Conservation (phyloP, 768 basidiomycete genomes). For the Rhizopogon vinicolor region DNA sequence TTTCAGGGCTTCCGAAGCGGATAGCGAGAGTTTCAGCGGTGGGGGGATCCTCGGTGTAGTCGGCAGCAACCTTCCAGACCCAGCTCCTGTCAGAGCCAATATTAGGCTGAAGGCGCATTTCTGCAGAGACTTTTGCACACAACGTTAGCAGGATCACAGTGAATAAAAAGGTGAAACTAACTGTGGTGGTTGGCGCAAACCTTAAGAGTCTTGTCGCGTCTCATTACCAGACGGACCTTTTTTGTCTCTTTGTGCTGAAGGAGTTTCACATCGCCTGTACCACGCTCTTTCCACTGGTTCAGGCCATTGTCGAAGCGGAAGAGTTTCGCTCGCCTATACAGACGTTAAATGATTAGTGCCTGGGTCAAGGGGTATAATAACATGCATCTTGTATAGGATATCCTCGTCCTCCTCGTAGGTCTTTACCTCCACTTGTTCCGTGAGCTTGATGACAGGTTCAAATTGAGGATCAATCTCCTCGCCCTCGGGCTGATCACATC, state of each 20-base stretch:
- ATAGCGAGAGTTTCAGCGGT: conserved; percentile 96
- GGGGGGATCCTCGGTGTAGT: conserved; percentile 88
- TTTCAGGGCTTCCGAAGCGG: conserved; percentile 94
- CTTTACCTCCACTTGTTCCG: conserved; percentile 92
- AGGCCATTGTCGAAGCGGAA: conserved; percentile 83
- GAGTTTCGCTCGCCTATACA: conserved; percentile 88
- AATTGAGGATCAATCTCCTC: conserved; percentile 90
- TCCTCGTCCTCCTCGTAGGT: conserved; percentile 94
- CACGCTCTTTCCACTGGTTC: conserved; percentile 97
- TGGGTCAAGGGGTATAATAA: conserved; percentile 19
- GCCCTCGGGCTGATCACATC: conserved; percentile 30
- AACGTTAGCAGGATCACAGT: conserved; percentile 4
- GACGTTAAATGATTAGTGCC: conserved; percentile 17
- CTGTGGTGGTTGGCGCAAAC: conserved; percentile 98
- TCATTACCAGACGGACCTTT: conserved; percentile 96
- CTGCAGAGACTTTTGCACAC: conserved; percentile 58
- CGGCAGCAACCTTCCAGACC: conserved; percentile 97
- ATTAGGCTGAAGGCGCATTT: conserved; percentile 96
- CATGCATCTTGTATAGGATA: conserved; percentile 93
- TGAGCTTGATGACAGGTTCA: conserved; percentile 95
- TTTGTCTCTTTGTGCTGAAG: conserved; percentile 84
- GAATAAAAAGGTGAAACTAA: conserved; percentile 33
- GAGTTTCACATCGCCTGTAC: conserved; percentile 93
- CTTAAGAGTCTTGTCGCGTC: conserved; percentile 99
- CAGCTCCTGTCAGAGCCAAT: conserved; percentile 98